Evolutionary conservation across 2,329 filamentous ascomycete genomes (phyloP).

Genomic region (Mycosphaerelloides madeirae): DNA sequence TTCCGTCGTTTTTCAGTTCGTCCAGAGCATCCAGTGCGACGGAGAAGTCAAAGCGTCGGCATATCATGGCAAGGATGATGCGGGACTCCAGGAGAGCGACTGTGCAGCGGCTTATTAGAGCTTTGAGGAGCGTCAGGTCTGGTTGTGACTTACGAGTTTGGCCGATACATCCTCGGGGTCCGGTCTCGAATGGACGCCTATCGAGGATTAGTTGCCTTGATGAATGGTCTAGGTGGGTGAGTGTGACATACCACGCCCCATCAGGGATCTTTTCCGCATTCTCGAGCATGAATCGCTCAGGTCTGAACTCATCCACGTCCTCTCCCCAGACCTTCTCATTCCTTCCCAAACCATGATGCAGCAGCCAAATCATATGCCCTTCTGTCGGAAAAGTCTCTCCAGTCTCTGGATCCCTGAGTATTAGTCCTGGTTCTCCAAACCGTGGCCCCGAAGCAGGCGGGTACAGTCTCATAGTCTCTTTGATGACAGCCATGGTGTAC

Average conservation of each 20-base stretch:
- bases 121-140: no score
- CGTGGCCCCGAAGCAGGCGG: constrained; percentile 44
- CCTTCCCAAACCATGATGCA: constrained; percentile 34
- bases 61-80: constrained; percentile 45
- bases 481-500: constrained; percentile 49
- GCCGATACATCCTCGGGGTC: constrained; percentile 51
- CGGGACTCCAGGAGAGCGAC: constrained; percentile 49
- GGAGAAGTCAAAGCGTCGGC: constrained; percentile 48
- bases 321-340: constrained; percentile 36
- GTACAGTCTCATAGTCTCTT: constrained; percentile 50
- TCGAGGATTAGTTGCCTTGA: no score
- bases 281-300: constrained; percentile 42
- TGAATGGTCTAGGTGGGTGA: no score
- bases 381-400: constrained; percentile 41
- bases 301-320: constrained; percentile 41
- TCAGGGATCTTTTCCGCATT: constrained; percentile 32
- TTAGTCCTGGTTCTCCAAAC: constrained; percentile 28
- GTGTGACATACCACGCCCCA: constrained; percentile 38
- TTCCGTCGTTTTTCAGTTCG: constrained; percentile 30
- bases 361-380: constrained; percentile 40
- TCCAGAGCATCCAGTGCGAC: constrained; percentile 31
- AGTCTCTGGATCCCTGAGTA: constrained; percentile 38
- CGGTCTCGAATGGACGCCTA: constrained; percentile 48
- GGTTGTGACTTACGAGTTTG: constrained; percentile 35
- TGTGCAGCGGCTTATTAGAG: no score